Base-by-base conservation (phyloP, 2,329 filamentous ascomycete genomes). In the Trichophyton benhamiae region DNA sequence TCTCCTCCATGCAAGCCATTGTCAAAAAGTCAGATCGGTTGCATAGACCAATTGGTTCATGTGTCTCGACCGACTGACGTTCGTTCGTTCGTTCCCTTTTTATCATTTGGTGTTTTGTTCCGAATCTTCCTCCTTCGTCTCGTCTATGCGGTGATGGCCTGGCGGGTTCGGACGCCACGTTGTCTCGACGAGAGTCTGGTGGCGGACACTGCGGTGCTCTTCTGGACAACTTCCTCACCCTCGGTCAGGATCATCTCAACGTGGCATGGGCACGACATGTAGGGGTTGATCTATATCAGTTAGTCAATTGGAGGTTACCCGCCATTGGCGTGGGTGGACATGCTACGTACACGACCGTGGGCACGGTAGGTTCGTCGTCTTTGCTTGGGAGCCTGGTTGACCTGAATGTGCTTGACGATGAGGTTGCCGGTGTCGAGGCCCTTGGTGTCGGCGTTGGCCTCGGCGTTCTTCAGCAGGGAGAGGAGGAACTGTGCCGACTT, bases 201-300 rank as follows among this genome's bases (percentile, higher is more conserved):
- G 72, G 81, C 80, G 67, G 80, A 82, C 71, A 85, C 82, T 66
- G 84, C 77, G 71, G 86, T 83, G 66, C 86, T 86, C 87, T 99
- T 99, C 82, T 91, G 85, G 72, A 99, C 90, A 72, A 88, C 85
- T 85, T 99, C 95, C 76, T 95, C 88, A 74, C 84, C 91, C 86
- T 99, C 95, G 76, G 92, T 96, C 72, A 99, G 86, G 86, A 99
- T 99, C 74, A 99, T 83, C 84, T 99, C 95, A 80, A 99, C 96
- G 87, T 99, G 94, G 89, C 92, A 99, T 72, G 94, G 94, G 87
- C 95, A 95, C 72, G 91, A 96, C 95, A 99, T 97, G 87, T 97
- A 99, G 67, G 94, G 94, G 87, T 99, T 99, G 84, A 99, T 99
- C 91, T 96, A 65, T 52, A 13, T 2, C n/a, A 7, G 57, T 59